Percentiles rank a stretch among this genome's conserved stretches.
Conservation (phyloP, 2,329 filamentous ascomycete species). For the Botrytis medusae region DNA sequence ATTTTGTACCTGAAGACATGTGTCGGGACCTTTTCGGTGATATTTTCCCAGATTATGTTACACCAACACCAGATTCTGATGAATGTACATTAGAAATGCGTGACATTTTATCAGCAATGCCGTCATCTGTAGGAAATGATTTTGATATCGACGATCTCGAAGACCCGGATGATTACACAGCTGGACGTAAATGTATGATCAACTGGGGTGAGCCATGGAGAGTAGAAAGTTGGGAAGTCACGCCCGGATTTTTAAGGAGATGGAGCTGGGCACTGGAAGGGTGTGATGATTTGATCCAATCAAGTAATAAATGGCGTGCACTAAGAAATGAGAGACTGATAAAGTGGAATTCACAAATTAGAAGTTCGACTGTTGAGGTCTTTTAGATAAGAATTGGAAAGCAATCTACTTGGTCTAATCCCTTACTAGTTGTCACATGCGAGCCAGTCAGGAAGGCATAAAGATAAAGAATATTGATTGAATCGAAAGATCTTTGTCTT, state of each 20-base stretch:
- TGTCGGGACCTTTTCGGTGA: slow-evolving; percentile 25
- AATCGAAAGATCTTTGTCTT: not conserved
- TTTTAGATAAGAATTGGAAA: not conserved
- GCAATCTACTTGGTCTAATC: not conserved
- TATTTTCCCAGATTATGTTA: slow-evolving; percentile 25
- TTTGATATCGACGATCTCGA: slow-evolving; percentile 3
- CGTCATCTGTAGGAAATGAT: not conserved
- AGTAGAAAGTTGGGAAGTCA: slow-evolving; percentile 29
- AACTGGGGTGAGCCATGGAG: slow-evolving; percentile 28
- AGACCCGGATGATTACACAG: slow-evolving; percentile 20
- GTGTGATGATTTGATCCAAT: slow-evolving; percentile 28
- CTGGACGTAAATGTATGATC: slow-evolving; percentile 26
- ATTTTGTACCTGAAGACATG: slow-evolving; percentile 25
- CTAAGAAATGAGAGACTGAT: not conserved
- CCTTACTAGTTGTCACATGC: not conserved
- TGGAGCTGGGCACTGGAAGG: slow-evolving; percentile 28
- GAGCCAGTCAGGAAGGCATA: not conserved
- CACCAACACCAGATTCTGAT: not conserved
- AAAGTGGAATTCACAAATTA: not conserved
- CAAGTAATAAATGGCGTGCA: slow-evolving; percentile 28
- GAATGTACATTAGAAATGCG: slow-evolving; percentile 10
- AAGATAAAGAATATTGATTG: not conserved
- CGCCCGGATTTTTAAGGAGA: slow-evolving; percentile 27
- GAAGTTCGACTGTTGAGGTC: not conserved
- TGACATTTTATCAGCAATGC: slow-evolving; percentile 13